Base-by-base conservation (phyloP, 768 basidiomycete species). In the Filobasidium wieringae region DNA sequence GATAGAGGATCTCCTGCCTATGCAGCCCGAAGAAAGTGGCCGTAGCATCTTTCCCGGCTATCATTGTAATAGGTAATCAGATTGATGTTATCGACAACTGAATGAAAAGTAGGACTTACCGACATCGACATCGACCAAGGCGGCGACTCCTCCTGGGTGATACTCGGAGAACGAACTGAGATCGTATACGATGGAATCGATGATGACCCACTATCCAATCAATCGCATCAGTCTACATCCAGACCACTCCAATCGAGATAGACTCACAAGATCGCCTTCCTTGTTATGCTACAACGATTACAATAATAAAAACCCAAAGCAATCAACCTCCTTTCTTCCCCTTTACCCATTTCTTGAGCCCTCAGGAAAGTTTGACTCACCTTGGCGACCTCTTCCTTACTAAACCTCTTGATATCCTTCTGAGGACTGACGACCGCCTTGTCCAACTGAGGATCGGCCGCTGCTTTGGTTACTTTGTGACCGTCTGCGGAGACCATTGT, bases 11-110 rank as follows among this genome's bases (percentile, higher is more conserved):
- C 66, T 93, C 90, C 39, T 84, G 80, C 24, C 88, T 81, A 70
- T 97, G 92, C 37, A 96, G 82, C 53, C 86, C 82, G 66, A 84
- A 95, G 77, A 96, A 95, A 4, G 80, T 80, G 33, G 88, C 85
- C 0, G 90, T 93, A 1, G 84, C 85, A 65, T 95, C 90, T 71
- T 87, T 79, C 8, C 88, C 90, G 51, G 87, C 88, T 84, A 47
- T 15, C 27, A n/a, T 4, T 9, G 29, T 12, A 19, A 47, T 29
- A 22, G 50, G 29, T n/a, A 39, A 19, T 27, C 19, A 31, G 54
- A 22, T 30, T 14, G 71, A 8, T 39, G 22, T 17, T 51, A 43
- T 43, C 36, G n/a, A 9, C 36, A 37, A 37, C 11, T 37, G n/a
- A 37, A 34, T 9, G 15, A 24, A 33, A 22, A 1, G 51, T 34